A percentile compares a stretch with the other conserved stretches of the same genome.
phyloP scores from a whole-genome alignment of 257 asterid species.

The Solanum etuberosum region DNA sequence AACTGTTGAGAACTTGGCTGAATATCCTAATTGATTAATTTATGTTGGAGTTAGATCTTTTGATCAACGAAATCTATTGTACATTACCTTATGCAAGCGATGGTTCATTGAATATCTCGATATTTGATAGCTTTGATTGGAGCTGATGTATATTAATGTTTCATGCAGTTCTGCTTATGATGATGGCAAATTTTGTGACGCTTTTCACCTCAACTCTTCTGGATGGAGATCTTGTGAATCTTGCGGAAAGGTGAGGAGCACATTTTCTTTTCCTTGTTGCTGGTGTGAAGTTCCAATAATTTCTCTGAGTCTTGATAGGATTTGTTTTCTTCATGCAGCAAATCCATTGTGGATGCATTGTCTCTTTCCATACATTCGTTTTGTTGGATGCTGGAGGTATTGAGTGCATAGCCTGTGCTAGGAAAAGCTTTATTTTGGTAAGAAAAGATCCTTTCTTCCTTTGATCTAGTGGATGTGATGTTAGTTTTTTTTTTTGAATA shows the following conservation, averaged over 20 bases:
- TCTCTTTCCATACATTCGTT: constrained; percentile 94
- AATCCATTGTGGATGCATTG: constrained; percentile 98
- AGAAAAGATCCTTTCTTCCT: constrained; percentile 4
- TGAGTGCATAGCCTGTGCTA: constrained; percentile 90
- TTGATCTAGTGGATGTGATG: background rate
- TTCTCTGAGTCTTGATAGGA: constrained; percentile 2
- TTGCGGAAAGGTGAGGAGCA: constrained; percentile 82
- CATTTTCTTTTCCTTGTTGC: background rate
- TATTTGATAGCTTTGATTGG: background rate
- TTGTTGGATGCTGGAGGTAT: constrained; percentile 99
- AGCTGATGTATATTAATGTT: constrained; percentile 7
- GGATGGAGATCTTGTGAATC: constrained; percentile 99
- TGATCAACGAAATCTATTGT: background rate
- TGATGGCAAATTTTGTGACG: constrained; percentile 87
- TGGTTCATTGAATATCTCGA: background rate
- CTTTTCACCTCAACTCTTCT: constrained; percentile 75
- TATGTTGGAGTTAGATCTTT: background rate
- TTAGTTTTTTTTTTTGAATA: background rate
- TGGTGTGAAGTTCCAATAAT: background rate
- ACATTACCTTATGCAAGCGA: background rate
- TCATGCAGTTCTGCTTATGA: constrained; percentile 61
- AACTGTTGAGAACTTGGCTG: background rate
- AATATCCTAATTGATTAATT: background rate
- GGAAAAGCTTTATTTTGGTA: constrained; percentile 87
- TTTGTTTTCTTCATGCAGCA: constrained; percentile 53